Base-by-base conservation (phyloP, 2,329 filamentous ascomycete genomes). In the Calonectria pseudoreteaudii region DNA sequence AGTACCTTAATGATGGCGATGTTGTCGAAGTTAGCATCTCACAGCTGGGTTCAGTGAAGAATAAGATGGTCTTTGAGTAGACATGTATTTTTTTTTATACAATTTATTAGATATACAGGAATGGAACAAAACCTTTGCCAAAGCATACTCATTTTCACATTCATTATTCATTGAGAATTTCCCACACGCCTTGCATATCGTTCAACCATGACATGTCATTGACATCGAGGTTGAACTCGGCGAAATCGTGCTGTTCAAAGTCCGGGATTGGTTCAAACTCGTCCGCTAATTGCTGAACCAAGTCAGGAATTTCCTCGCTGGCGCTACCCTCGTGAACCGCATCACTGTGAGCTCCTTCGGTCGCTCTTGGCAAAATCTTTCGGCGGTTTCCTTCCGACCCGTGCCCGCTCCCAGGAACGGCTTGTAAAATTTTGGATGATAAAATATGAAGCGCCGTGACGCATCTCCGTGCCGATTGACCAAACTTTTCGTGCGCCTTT, bases 11-110 rank as follows among this genome's bases (percentile, higher is more conserved):
- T 68, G 77, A 86, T 18, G 86, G 86, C 1, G 86, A 88, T 74
- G 83, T 86, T 6, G 83, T 90, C 0, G 82, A 86, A 80, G 81
- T 90, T 0, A 83, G 80, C 23, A 86, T 89, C 23, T 82, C 83
- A 3, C 81, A 83, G 4, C 28, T 86, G 1, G 75, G 82, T 20
- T 62, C 69, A 1, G 78, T 85, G 1, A 83, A 71, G 72, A 86
- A 89, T 65, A 84, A 80, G 69, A 86, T 89, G 80, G 80, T 77
- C 0, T 85, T 85, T 34, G 80, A 84, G 67, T 81, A 68, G 67
- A 47, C 53, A 36, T 23, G n/a, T 60, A 36, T 26, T 31, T 18
- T n/a, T n/a, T n/a, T n/a, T n/a, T n/a, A n/a, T 34, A 72, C 31
- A 67, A 8, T 30, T 13, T 28, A 36, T 31, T 26, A 66, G 18